Base-by-base conservation (phyloP, 768 basidiomycete genomes). In the Cystofilobasidium bisporidii region DNA sequence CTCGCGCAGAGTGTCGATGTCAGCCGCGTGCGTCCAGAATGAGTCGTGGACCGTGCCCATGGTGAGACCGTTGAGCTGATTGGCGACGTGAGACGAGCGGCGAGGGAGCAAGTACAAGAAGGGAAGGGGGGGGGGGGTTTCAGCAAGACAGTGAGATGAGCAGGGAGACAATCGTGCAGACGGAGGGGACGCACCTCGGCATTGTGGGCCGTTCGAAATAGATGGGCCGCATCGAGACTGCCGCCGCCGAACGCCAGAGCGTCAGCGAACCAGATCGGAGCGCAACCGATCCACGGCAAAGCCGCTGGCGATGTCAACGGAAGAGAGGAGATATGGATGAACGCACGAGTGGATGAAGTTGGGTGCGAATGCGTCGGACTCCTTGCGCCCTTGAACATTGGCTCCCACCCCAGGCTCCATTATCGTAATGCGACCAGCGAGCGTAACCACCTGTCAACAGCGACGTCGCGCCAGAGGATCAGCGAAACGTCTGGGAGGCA, bases 31-130 rank as follows among this genome's bases (percentile, higher is more conserved):
- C 4, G 94, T 97, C 96, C 96, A 99, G 78, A 97, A 99, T 0
- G 96, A 98, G 75, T 99, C 96, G 75, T 99, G 96, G 15, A 99
- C 96, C 0, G 91, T 89, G 0, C 94, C 93, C 76, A 97, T 98
- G 0, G 86, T 86, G 71, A 99, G 74, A 43, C 80, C 81, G 73
- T 83, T 83, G 17, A 85, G 83, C 88, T 91, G 72, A 17, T 61
- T 20, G 3, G 32, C 22, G 20, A 43, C 3, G 36, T 6, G 24
- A 38, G 36, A 28, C 33, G 36, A 43, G 10, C 40, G 66, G 36
- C 6, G 36, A 36, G 36, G 36, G 36, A 12, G 36, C 36, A 5
- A 36, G 36, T 12, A 36, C 36, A 12, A 6, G 36, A 36, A 6
- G 36, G 36, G 12, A 36, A 5, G 36, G 12, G 12, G 36, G 36